These are phyloP conservation scores for Chondrostereum purpureum DNA, from an alignment of 1,284 basidiomycete genomes.

Conservation along the genomic window DNA sequence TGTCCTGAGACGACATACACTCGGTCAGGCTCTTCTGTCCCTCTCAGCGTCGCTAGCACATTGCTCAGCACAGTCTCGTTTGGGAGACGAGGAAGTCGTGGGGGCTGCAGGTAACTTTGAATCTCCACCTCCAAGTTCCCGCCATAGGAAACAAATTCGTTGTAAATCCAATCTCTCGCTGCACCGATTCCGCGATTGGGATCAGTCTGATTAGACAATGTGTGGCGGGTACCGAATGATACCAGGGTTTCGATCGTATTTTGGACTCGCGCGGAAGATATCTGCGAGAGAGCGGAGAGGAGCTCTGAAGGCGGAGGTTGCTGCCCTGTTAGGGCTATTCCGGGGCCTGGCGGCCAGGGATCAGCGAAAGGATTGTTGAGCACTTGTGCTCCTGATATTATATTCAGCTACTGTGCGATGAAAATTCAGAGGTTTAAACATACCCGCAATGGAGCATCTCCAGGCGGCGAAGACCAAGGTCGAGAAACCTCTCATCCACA, in stretches of 20 bases:
- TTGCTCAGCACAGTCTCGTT: constrained; percentile 41
- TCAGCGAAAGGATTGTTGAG: constrained; percentile 19
- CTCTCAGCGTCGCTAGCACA: constrained; percentile 42
- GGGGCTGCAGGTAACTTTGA: constrained; percentile 38
- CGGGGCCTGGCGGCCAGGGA: constrained; percentile 43
- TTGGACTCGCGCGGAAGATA: constrained; percentile 38
- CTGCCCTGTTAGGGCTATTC: constrained; percentile 28
- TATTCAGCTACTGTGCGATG: too few species aligned
- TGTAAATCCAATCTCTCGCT: constrained; percentile 48
- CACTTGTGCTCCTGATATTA: too few species aligned
- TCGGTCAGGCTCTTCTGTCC: constrained; percentile 39
- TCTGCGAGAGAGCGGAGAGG: constrained; percentile 33
- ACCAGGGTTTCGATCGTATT: constrained; percentile 44
- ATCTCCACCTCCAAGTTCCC: constrained; percentile 41
- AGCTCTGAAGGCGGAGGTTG: constrained; percentile 40
- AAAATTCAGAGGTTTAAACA: too few species aligned
- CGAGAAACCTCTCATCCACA: too few species aligned
- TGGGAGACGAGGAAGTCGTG: constrained; percentile 27
- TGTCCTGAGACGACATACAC: constrained; percentile 50
- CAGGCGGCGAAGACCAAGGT: too few species aligned
- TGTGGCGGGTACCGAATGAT: constrained; percentile 48
- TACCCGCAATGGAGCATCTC: too few species aligned
- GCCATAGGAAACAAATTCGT: constrained; percentile 37
- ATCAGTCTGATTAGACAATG: constrained; percentile 45
- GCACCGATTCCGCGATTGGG: constrained; percentile 45